Base-by-base conservation (phyloP, 495 filamentous ascomycete genomes). In the Aspergillus funiculosus region DNA sequence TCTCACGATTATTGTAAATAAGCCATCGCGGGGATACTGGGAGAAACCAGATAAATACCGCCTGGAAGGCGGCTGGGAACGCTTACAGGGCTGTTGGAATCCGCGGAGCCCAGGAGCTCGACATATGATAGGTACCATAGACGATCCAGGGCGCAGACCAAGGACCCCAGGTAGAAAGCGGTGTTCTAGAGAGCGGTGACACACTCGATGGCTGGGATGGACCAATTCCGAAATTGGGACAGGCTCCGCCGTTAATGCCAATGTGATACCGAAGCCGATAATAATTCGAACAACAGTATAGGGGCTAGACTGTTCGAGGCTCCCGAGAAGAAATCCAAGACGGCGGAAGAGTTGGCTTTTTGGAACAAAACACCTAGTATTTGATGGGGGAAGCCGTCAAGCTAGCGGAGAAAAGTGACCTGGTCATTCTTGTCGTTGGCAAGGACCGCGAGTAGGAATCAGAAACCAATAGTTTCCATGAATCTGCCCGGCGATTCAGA, bases 371-470 rank as follows among this genome's bases (percentile, higher is more conserved):
- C n/a, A n/a, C n/a, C n/a, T n/a, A n/a, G n/a, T n/a, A n/a, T n/a
- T n/a, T n/a, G n/a, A n/a, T n/a, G n/a, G n/a, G n/a, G n/a, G n/a
- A n/a, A n/a, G 50, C 41, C 0, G 35, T 28, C 1, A 9, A 24
- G 4, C 21, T 31, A 6, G 48, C 48, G 8, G n/a, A 3, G 2
- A 26, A 39, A 8, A 13, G 6, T 1, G 50, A 52, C 13, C 15
- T 20, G 0, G 30, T 40, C 0, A 38, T 52, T 6, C 11, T 52
- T 9, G 24, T 43, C 1, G 38, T 43, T 24, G 50, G 50, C 1
- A 32, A 25, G 7, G 20, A 47, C 17, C 27, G 18, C 17, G 43
- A 52, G 6, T 52, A 22, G 22, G 50, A 52, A 19, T 22, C 28
- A 0, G 50, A 52, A 31, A 40, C 22, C 1, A 21, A 14, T 13